phyloP scores from a whole-genome alignment of 331 rosid species.

The Phaseolus coccineus region DNA sequence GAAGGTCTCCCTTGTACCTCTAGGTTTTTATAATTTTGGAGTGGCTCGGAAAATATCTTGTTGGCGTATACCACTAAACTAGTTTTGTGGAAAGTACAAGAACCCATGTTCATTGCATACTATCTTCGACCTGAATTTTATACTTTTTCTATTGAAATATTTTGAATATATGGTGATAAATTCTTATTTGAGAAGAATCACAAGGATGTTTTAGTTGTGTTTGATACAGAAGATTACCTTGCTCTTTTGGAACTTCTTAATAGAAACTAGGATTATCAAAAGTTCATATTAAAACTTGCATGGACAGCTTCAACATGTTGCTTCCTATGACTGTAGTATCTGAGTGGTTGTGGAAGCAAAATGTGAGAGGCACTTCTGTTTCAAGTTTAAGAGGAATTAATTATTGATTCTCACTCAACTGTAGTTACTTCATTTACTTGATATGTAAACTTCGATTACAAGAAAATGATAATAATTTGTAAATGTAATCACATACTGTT shows the following conservation, averaged over 20 bases:
- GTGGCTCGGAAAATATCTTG: slow-evolving; percentile 11
- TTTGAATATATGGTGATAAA: slow-evolving; percentile 25
- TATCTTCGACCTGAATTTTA: slow-evolving; percentile 12
- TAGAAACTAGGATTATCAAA: slow-evolving; percentile 64
- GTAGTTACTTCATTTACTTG: neutral
- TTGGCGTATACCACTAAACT: slow-evolving; percentile 5
- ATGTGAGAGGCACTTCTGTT: slow-evolving; percentile 61
- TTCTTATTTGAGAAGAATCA: slow-evolving; percentile 70
- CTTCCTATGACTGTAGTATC: slow-evolving; percentile 93
- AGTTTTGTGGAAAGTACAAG: neutral
- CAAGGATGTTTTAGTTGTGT: slow-evolving; percentile 89
- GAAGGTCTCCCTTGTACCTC: too few species aligned
- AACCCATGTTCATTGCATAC: slow-evolving; percentile 6
- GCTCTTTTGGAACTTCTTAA: slow-evolving; percentile 73
- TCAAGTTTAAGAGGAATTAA: slow-evolving; percentile 16
- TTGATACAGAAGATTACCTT: slow-evolving; percentile 88
- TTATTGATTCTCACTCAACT: slow-evolving; percentile 7
- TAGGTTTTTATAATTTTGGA: neutral
- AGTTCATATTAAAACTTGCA: slow-evolving; percentile 81
- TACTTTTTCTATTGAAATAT: neutral
- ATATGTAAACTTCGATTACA: neutral
- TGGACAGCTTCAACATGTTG: slow-evolving; percentile 93
- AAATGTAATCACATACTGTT: slow-evolving; percentile 4
- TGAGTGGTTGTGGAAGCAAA: slow-evolving; percentile 97
- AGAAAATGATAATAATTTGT: neutral